Evolutionary conservation across 768 basidiomycete species (phyloP).

Genomic region (Termitomyces sp.): DNA sequence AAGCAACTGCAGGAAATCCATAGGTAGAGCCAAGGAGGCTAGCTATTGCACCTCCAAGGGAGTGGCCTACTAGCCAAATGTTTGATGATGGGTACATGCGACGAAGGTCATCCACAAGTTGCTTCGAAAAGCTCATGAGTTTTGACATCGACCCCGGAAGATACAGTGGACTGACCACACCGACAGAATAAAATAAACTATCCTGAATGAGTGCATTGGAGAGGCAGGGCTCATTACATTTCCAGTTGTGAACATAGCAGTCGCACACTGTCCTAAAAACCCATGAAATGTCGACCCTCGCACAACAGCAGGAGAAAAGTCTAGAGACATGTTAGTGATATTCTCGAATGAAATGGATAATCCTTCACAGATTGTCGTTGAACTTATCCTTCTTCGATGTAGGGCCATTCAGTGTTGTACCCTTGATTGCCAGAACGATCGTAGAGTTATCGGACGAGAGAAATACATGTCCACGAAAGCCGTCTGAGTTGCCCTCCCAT

Average conservation of each 20-base stretch:
- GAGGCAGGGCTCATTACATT: conserved; percentile 80
- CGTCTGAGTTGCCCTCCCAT: conserved; percentile 73
- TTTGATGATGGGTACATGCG: conserved; percentile 78
- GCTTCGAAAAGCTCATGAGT: conserved; percentile 37
- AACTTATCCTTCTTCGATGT: conserved; percentile 91
- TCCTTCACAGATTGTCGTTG: conserved; percentile 78
- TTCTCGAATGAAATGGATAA: not conserved
- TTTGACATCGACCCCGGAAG: not conserved
- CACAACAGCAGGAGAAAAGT: conserved; percentile 92
- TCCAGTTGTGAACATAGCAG: conserved; percentile 69
- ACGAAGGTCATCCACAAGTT: conserved; percentile 83
- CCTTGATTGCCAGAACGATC: conserved; percentile 84
- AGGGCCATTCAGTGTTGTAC: conserved; percentile 78
- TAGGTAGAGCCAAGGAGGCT: conserved; percentile 89
- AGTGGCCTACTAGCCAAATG: conserved; percentile 89
- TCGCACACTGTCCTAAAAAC: conserved; percentile 81
- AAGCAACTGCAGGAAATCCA: conserved; percentile 86
- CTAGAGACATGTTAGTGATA: conserved; percentile 14
- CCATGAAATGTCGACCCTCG: conserved; percentile 86
- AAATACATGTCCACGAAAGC: conserved; percentile 91
- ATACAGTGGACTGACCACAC: conserved; percentile 54
- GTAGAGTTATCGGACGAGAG: conserved; percentile 75
- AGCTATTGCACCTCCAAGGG: conserved; percentile 87
- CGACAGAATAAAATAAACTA: conserved; percentile 88
- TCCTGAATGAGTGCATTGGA: conserved; percentile 83